Base-by-base conservation (phyloP, 768 basidiomycete genomes). In the Plicaturopsis crispa region DNA sequence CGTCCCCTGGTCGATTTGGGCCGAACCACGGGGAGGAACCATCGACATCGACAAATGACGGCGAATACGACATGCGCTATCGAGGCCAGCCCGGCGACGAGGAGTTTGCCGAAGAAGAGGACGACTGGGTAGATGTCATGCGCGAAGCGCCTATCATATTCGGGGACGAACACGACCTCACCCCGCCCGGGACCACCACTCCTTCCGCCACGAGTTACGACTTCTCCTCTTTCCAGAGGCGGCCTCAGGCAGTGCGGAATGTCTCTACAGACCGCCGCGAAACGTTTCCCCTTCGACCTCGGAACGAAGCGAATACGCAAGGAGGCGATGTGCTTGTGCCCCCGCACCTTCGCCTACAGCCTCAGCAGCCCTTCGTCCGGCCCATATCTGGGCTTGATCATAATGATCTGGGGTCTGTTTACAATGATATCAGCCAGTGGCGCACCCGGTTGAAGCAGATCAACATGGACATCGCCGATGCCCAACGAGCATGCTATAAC, bases 351-450 rank as follows among this genome's bases (percentile, higher is more conserved):
- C 80, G 83, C 21, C 53, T 84, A 13, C 83, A 85, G 50, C 71
- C 73, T 11, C 62, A 67, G 7, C 78, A 78, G 40, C 84, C 84
- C 11, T 84, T 83, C 49, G 80, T 86, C 11, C 72, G 83, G 4
- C 84, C 85, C n/a, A 59, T 77, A 26, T 81, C 84, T 7, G 82
- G 81, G 5, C 54, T 85, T 22, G 69, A 80, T 48, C 84, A 77
- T 36, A 73, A 76, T 21, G 68, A 76, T 38, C 73, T 87, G 7
- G 78, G 77, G 6, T 53, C 61, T 5, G 75, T 84, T 14, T 90
- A 88, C 51, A 52, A 65, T 13, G 76, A 80, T 38, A 88, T 88
- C 50, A 77, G 75, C 21, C 63, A 69, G 39, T 84, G 81, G 76
- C 70, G 86, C 24, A 72, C 78, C 16, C 67, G 66, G 43, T 62